phyloP scores from a whole-genome alignment of 2,329 filamentous ascomycete species.

The Verticillium klebahnii region DNA sequence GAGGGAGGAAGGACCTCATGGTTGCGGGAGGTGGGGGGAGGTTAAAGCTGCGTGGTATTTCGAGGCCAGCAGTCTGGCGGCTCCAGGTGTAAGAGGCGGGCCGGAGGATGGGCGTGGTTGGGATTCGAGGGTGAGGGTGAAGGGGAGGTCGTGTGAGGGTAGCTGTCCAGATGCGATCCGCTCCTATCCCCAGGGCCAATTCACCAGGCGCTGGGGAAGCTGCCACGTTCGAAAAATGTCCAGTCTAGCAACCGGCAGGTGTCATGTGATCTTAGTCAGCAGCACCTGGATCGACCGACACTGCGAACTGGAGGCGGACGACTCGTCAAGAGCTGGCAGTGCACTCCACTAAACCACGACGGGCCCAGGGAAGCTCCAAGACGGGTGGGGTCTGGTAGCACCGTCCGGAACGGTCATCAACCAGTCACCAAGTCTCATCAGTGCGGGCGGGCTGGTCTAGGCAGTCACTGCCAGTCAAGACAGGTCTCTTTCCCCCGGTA shows the following conservation, averaged over 20 bases:
- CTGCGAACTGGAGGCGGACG: no score
- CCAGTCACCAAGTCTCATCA: not conserved
- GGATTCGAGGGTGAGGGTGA: constrained; percentile 1
- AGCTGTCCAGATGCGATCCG: constrained; percentile 6
- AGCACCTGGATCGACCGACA: not conserved
- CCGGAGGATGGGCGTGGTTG: constrained; percentile 7
- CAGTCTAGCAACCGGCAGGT: constrained; percentile 20
- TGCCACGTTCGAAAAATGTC: constrained; percentile 48
- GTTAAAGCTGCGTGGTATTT: constrained; percentile 1
- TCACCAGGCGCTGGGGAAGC: constrained; percentile 27
- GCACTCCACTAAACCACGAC: not conserved
- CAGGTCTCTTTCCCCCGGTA: not conserved
- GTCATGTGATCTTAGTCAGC: constrained; percentile 26
- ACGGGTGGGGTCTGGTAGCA: not conserved
- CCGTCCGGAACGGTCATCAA: not conserved
- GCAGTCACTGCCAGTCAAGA: not conserved
- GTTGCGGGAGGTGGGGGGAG: constrained; percentile 14
- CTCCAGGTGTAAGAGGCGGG: constrained; percentile 2
- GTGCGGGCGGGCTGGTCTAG: not conserved
- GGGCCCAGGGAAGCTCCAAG: not conserved
- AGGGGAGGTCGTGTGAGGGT: constrained; percentile 3
- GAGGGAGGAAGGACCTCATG: constrained; percentile 59
- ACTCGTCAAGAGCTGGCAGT: not conserved
- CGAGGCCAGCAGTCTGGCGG: not conserved
- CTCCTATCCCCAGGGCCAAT: constrained; percentile 11